A percentile compares a stretch with the other conserved stretches of the same genome.
phyloP scores from a whole-genome alignment of 2,329 filamentous ascomycete species.

The Penicillium sp. region DNA sequence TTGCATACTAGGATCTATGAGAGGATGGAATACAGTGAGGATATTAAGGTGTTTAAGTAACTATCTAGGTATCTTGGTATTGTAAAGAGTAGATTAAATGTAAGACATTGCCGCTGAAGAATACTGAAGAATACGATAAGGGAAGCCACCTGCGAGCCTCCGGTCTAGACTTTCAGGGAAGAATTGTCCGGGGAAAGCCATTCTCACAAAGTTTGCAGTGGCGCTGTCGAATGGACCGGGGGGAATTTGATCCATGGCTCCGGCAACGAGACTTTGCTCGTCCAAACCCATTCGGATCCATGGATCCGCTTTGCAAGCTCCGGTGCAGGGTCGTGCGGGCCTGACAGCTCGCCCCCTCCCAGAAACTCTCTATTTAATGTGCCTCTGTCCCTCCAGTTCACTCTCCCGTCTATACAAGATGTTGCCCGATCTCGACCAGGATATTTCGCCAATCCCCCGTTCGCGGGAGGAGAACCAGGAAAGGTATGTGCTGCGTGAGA shows the following conservation, averaged over 20 bases:
- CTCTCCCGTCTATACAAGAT: conserved; percentile 7
- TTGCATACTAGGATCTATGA: too few species aligned
- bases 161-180: conserved; percentile 1
- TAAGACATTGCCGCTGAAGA: too few species aligned
- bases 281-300: conserved; percentile 18
- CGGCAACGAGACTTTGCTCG: conserved; percentile 14
- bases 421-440: conserved; percentile 28
- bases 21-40: too few species aligned
- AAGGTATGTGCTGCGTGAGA: conserved; percentile 28
- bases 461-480: conserved; percentile 44
- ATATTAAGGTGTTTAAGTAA: too few species aligned
- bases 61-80: too few species aligned
- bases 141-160: conserved; percentile 4
- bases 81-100: too few species aligned
- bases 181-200: conserved; percentile 5
- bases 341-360: conserved; percentile 15
- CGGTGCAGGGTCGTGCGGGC: conserved; percentile 7
- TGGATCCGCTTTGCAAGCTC: conserved; percentile 16
- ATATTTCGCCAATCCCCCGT: conserved; percentile 31
- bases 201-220: too few species aligned
- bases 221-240: conserved; percentile 11
- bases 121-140: too few species aligned
- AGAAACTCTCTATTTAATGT: conserved; percentile 10
- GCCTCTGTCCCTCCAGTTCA: conserved; percentile 3
- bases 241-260: conserved; percentile 14